phyloP scores from a whole-genome alignment of 1,284 basidiomycete species.

The Bondarzewia mesenterica region DNA sequence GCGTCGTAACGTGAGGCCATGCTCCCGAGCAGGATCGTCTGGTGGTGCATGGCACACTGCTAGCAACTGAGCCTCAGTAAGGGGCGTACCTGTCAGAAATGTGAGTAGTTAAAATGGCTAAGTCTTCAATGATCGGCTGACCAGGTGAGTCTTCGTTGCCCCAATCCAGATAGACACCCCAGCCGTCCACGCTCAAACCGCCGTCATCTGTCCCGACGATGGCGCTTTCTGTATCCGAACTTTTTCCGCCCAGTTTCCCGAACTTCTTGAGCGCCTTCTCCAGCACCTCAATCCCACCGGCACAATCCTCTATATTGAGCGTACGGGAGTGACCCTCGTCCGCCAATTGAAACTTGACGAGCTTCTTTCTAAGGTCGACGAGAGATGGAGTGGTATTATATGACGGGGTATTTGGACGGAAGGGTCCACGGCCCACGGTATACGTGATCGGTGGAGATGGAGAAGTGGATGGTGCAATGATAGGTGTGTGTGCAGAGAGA shows the following conservation, averaged over 20 bases:
- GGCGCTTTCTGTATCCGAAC: constrained; percentile 31
- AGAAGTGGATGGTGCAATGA: constrained; percentile 25
- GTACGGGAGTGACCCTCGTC: constrained; percentile 72
- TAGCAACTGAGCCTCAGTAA: constrained; percentile 82
- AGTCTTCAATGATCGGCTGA: constrained; percentile 21
- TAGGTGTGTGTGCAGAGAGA: constrained; percentile 20
- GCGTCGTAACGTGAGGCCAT: constrained; percentile 71
- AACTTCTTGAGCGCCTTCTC: constrained; percentile 86
- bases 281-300: constrained; percentile 76
- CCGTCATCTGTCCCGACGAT: constrained; percentile 51
- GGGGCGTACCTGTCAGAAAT: constrained; percentile 42
- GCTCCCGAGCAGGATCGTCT: constrained; percentile 75
- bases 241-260: constrained; percentile 50
- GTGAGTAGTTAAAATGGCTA: constrained; percentile 8
- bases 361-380: constrained; percentile 71
- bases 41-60: constrained; percentile 81
- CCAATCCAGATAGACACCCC: constrained; percentile 73
- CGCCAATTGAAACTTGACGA: constrained; percentile 80
- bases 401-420: constrained; percentile 34
- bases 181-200: constrained; percentile 76
- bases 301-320: constrained; percentile 74
- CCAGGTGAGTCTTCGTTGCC: constrained; percentile 48
- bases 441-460: constrained; percentile 44
- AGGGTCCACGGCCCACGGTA: constrained; percentile 48
- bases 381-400: constrained; percentile 45